Percentiles rank a stretch among this genome's conserved stretches.
Evolutionary conservation across 1,284 basidiomycete genomes (phyloP).

Genomic region (Puccinia triticina): DNA sequence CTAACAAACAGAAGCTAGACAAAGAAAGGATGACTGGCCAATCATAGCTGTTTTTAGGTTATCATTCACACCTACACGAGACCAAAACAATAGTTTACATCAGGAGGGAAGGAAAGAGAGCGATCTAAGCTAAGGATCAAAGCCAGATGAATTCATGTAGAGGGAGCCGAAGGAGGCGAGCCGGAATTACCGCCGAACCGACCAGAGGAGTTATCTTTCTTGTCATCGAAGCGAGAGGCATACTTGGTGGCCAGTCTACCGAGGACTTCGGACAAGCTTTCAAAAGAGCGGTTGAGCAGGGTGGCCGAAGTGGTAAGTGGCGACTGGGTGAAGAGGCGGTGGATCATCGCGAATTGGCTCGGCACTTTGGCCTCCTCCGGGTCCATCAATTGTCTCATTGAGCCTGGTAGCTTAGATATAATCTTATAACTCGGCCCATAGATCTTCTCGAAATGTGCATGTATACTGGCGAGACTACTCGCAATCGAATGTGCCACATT

Average conservation of each 20-base stretch:
- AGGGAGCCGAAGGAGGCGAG: not conserved
- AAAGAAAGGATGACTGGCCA: no score
- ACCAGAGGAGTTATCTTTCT: not conserved
- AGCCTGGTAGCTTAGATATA: slow-evolving; percentile 16
- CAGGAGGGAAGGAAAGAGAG: not conserved
- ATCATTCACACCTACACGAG: no score
- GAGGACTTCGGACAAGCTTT: slow-evolving; percentile 25
- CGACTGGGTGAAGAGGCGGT: slow-evolving; percentile 1
- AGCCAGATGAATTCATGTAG: not conserved
- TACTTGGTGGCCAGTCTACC: slow-evolving; percentile 25
- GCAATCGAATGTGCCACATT: slow-evolving; percentile 40
- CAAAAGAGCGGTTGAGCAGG: slow-evolving; percentile 9
- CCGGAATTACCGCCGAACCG: not conserved
- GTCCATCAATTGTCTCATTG: slow-evolving; percentile 10
- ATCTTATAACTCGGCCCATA: slow-evolving; percentile 36
- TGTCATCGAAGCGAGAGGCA: not conserved
- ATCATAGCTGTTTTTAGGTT: no score
- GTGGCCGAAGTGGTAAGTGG: not conserved
- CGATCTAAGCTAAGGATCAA: not conserved
- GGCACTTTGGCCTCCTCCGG: not conserved
- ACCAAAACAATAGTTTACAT: no score
- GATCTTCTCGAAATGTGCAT: slow-evolving; percentile 26
- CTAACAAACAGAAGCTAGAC: no score
- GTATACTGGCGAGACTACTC: slow-evolving; percentile 16
- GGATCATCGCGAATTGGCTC: slow-evolving; percentile 24